These are phyloP conservation scores for Pseudopithomyces chartarum DNA, from an alignment of 2,329 filamentous ascomycete genomes.

Conservation along the genomic window DNA sequence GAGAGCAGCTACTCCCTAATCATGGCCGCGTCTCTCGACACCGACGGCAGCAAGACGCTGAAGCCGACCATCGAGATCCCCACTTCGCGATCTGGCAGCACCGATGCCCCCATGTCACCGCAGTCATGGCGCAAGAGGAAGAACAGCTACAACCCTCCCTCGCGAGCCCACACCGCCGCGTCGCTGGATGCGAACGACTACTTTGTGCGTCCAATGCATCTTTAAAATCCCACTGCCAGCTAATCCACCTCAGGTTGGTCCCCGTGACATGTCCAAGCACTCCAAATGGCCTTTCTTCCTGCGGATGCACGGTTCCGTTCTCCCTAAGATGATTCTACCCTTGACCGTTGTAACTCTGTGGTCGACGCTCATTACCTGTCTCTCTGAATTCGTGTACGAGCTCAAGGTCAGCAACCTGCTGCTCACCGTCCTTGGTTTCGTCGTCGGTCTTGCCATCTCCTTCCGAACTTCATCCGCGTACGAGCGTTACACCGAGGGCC, in stretches of 20 bases:
- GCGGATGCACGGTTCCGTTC: constrained; percentile 75
- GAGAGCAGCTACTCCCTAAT: constrained; percentile 10
- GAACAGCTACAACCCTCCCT: constrained; percentile 32
- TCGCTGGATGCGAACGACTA: constrained; percentile 60
- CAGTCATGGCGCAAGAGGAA: constrained; percentile 38
- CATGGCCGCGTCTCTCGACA: constrained; percentile 32
- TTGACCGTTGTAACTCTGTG: constrained; percentile 66
- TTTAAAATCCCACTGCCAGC: not conserved
- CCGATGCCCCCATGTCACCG: constrained; percentile 33
- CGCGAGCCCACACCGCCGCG: constrained; percentile 33
- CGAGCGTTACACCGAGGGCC: constrained; percentile 66
- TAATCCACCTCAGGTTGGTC: constrained; percentile 53
- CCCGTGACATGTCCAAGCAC: constrained; percentile 72
- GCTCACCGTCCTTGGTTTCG: constrained; percentile 79
- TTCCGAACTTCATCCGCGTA: constrained; percentile 80
- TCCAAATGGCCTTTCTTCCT: constrained; percentile 79
- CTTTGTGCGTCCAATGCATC: constrained; percentile 53
- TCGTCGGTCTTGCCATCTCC: constrained; percentile 77
- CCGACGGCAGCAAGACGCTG: constrained; percentile 37
- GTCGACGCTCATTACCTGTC: constrained; percentile 67
- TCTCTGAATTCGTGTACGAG: constrained; percentile 48
- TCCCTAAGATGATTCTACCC: constrained; percentile 75
- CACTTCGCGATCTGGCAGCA: constrained; percentile 17
- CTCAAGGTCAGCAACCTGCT: constrained; percentile 69
- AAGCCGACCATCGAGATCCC: constrained; percentile 40